Base-by-base conservation (phyloP, 495 filamentous ascomycete genomes). In the Schizothecium vesticola region DNA sequence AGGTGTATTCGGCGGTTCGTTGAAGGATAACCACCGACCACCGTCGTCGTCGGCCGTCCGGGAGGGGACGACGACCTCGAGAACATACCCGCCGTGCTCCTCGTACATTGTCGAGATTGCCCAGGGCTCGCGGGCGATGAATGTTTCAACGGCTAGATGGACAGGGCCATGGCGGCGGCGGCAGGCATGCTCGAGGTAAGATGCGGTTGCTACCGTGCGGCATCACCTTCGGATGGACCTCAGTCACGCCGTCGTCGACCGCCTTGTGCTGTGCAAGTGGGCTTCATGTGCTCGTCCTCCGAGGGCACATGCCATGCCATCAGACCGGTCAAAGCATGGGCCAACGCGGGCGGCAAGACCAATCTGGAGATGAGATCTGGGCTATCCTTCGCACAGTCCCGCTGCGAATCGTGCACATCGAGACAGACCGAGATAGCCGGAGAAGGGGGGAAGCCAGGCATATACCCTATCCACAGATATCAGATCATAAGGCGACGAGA, bases 31-130 rank as follows among this genome's bases (percentile, higher is more conserved):
- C 28, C 22, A 36, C 43, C 59, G 64, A 28, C 28, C 57, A 22
- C 59, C 56, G 56, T 29, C 25, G 26, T 33, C 56, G 16, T 33
- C 25, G 26, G 16, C 21, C 26, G n/a, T 21, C 25, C 55, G 64
- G 43, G 56, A 59, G 26, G 26, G 28, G 33, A 43, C 33, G 60
- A n/a, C 21, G 13, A 58, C n/a, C 25, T 60, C 13, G n/a, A n/a
- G 6, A 51, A 28, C 21, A 60, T 22, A 26, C 21, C 29, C 43
- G 31, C 25, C 57, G 36, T 51, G 51, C 33, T 22, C 26, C 12
- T 65, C 65, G 51, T 60, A 69, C 62, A 24, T 65, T 61, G 57
- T 69, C 67, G 67, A 65, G 67, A 69, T 69, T 65, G 57, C 67
- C 28, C 33, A 63, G 66, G 67, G 61, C 58, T 51, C 43, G 43